phyloP scores from a whole-genome alignment of 1,284 basidiomycete genomes.

The Malassezia arunalokei region DNA sequence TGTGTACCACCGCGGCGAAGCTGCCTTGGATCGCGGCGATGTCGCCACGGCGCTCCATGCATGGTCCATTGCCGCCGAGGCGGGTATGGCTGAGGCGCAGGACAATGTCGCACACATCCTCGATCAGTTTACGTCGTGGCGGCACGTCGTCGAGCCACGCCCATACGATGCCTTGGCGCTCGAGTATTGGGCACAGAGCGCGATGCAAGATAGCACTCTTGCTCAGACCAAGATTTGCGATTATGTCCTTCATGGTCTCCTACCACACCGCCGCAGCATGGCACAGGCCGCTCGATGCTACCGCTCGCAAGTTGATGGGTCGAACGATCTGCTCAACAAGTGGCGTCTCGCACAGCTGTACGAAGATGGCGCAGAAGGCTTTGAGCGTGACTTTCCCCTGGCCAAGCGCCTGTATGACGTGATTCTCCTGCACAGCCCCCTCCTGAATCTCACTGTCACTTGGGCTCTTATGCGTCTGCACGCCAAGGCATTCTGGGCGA shows the following conservation, averaged over 20 bases:
- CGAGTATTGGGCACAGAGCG: slow-evolving; percentile 85
- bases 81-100: slow-evolving; percentile 82
- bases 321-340: background rate
- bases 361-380: slow-evolving; percentile 83
- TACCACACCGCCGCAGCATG: background rate
- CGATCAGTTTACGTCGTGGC: slow-evolving; percentile 53
- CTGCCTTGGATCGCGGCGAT: slow-evolving; percentile 35
- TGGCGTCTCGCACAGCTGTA: slow-evolving; percentile 99
- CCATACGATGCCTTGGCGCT: slow-evolving; percentile 62
- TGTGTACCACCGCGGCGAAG: slow-evolving; percentile 34
- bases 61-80: slow-evolving; percentile 76
- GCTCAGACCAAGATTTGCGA: slow-evolving; percentile 81
- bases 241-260: slow-evolving; percentile 65
- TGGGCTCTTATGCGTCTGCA: slow-evolving; percentile 62
- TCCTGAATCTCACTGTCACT: slow-evolving; percentile 53
- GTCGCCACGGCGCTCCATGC: slow-evolving; percentile 27
- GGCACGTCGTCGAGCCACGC: slow-evolving; percentile 5
- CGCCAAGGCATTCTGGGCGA: slow-evolving; percentile 63
- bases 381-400: slow-evolving; percentile 69
- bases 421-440: slow-evolving; percentile 75
- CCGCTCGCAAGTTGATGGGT: background rate
- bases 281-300: background rate
- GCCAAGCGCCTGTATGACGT: slow-evolving; percentile 92
- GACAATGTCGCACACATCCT: slow-evolving; percentile 88
- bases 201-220: slow-evolving; percentile 83